Base-by-base conservation (phyloP, 306 rosid species). In the Prunus mira region DNA sequence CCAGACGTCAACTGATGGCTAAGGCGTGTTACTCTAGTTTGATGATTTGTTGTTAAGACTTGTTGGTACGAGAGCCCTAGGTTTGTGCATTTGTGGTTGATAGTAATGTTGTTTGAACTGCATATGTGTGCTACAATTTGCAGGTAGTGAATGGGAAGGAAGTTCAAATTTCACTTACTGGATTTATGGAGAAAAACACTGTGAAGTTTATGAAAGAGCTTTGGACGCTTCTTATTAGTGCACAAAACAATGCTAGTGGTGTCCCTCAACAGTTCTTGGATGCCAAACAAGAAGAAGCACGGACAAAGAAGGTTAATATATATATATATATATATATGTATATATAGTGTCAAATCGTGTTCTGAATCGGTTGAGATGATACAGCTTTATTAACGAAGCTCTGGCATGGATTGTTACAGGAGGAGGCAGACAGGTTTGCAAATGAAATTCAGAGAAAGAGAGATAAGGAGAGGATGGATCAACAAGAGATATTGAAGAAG, bases 251-350 rank as follows among this genome's bases (percentile, higher is more conserved):
- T 84, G 88, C 93, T 67, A 92, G 96, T 45, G 96, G 99, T 68
- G 98, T 96, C 76, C 99, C 99, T 72, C 99, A 96, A 85, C 99
- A 89, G 82, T 92, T 96, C 72, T 83, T 96, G 82, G 99, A 96
- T 88, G 98, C 91, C 45, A 95, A 96, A 79, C 97, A 89, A 83
- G 99, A 92, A 81, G 97, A 95, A 79, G 83, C 89, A 25, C 80
- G 79, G 79, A 92, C 86, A 80, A 92, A 88, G 83, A 95, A 92
- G 95, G 99, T 95, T 75, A 75, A 0, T 75, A 50, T 67, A 20
- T 27, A 47, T 77, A 12, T 32, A 7, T 28, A 3, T 47, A 47
- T 5, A 28, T 22, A 1, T 22, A 22, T 22, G 1, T 24, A 46
- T 46, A 9, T 12, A 47, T 5, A 28, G 6, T 47, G 50, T 77